Evolutionary conservation across 23 red algal genomes (phyloP).

Genomic region (Gracilariopsis chorda): DNA sequence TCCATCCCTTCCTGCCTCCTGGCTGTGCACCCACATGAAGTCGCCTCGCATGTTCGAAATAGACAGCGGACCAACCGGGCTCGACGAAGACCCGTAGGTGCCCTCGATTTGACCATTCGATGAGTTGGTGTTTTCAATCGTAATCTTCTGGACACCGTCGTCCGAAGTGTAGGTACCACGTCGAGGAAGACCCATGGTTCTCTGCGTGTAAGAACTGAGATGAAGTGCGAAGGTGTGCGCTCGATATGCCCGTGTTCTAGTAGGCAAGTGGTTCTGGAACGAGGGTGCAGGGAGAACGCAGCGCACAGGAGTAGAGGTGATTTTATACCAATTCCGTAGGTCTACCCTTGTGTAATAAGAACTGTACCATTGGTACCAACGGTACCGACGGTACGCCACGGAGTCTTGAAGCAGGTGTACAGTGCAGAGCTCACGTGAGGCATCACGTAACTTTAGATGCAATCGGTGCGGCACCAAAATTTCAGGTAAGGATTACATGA

Average conservation of each 20-base stretch:
- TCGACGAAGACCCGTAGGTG: neutral
- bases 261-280: neutral
- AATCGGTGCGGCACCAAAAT: no score
- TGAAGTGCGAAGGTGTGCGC: no score
- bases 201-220: neutral
- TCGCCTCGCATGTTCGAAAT: neutral
- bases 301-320: neutral
- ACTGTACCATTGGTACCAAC: no score
- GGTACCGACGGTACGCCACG: no score
- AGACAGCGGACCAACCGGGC: neutral
- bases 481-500: no score
- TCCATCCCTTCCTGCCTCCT: neutral
- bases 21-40: slow-evolving; percentile 15
- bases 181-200: neutral
- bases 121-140: neutral
- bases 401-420: no score
- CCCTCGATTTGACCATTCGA: neutral
- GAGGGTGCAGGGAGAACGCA: neutral
- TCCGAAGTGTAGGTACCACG: neutral
- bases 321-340: neutral
- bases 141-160: slow-evolving; percentile 4
- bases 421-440: no score
- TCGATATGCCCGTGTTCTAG: no score
- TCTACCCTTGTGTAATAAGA: no score
- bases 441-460: no score